Evolutionary conservation across 371 early-diverging fungal species (phyloP), one percentile per base, ranked within the genome.

Genomic region (Umbelopsis sp.): DNA sequence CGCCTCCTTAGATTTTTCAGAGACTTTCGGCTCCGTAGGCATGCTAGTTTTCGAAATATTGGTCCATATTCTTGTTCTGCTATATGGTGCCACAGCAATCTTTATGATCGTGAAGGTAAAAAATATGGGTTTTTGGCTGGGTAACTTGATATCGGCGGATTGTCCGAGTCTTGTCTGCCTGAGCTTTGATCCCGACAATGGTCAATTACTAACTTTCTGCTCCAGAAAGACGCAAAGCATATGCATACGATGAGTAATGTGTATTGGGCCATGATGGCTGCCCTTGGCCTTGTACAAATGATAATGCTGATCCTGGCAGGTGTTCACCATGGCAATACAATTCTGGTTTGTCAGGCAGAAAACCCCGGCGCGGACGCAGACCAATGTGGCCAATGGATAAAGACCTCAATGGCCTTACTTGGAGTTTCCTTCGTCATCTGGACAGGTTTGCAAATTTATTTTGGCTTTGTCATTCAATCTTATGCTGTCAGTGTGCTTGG

Each of bases 391-490:
- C 35, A 35, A 18, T 57, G 29, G 16, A 12, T 35, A 35, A 37
- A 35, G 10, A 57, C 57, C 6, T 57, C 57, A 18, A 57, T 57
- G 57, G 57, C 57, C 7, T 35, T 57, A 29, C 35, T 57, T 8
- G 57, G 57, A 4, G 29, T 35, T 10, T 57, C n/a, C 14, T 57
- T 25, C 29, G 57, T 57, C 57, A 57, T 57, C 6, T 57, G 57
- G 57, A 57, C 29, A 3, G 12, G 10, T 18, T 24, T 57, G 37
- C 57, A 57, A 29, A 16, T 57, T 0, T 57, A 57, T 35, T 57
- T 57, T 35, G 57, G 57, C 29, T 57, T 35, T 57, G 57, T 57
- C 22, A 57, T 57, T 18, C 57, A 57, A 18, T 57, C 57, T 12
- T 57, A 25, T 12, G 57, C 57, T 7, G 57, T 57, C 3, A 35